Base-by-base conservation (phyloP, 2,329 filamentous ascomycete genomes). In the Claviceps sorghi region DNA sequence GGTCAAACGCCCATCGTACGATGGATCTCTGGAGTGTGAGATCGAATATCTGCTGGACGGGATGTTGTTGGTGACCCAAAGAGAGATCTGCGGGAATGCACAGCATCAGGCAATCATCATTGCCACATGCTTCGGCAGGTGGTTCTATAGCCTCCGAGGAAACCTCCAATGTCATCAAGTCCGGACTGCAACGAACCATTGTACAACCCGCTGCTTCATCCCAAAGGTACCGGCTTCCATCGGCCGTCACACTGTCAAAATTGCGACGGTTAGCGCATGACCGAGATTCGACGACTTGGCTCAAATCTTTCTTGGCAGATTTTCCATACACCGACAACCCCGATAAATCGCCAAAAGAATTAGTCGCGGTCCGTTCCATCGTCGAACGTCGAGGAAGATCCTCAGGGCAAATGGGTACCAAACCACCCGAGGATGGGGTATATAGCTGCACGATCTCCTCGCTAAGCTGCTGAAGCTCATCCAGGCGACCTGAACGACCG, bases 1-100 rank as follows among this genome's bases (percentile, higher is more conserved):
- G 60, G 52, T 71, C 64, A 52, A 78, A 77, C 0, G 70, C 69
- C 66, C 70, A 75, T 38, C 72, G 64, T 9, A 76, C 55, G 17
- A 77, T 66, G 2, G 61, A 60, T 1, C 64, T 62, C 50, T 75
- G 63, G 21, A 77, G 53, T 29, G 59, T 60, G 11, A 55, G 49
- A 43, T 68, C 62, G 55, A 79, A 78, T 21, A 79, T 64, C 40
- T 65, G 65, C 42, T 66, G 68, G 7, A 79, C 52, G 2, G 76
- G 76, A 53, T 79, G 76, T 13, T 67, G 58, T 1, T 62, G 64
- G 50, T 71, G 68, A 10, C 56, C 55, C 26, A 68, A 60, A 1
- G 70, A 66, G 13, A 78, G 61, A 51, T 78, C 75, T 29, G 59
- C 61, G 17, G 61, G 65, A 48, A 65, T 71, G 50, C 55, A 61